Conservation (phyloP, 2,329 filamentous ascomycete genomes). For the Penicillium sp. region DNA sequence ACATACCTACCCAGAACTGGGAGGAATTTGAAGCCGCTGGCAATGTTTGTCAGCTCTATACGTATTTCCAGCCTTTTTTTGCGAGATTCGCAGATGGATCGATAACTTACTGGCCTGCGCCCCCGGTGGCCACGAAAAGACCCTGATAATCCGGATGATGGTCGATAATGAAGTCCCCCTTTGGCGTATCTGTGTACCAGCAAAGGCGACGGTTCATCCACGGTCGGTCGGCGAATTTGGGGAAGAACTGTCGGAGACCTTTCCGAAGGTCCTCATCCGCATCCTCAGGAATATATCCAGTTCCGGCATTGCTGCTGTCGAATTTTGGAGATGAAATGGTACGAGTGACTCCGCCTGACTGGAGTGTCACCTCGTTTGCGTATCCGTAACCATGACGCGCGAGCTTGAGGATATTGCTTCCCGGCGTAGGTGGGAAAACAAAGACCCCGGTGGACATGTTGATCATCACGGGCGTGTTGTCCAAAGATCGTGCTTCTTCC, state of each 20-base stretch:
- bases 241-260: slow-evolving; percentile 55
- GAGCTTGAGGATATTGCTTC: slow-evolving; percentile 53
- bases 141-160: slow-evolving; percentile 56
- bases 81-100: no score
- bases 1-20: slow-evolving; percentile 60
- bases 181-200: slow-evolving; percentile 67
- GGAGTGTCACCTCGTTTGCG: slow-evolving; percentile 27
- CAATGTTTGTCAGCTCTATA: neutral
- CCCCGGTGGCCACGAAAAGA: slow-evolving; percentile 33
- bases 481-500: slow-evolving; percentile 59
- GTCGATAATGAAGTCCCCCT: slow-evolving; percentile 62
- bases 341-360: slow-evolving; percentile 14
- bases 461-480: slow-evolving; percentile 55
- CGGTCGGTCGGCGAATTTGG: slow-evolving; percentile 51
- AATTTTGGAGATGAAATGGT: slow-evolving; percentile 34
- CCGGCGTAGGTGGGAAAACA: slow-evolving; percentile 44
- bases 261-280: slow-evolving; percentile 54
- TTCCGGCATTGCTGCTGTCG: slow-evolving; percentile 35
- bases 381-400: slow-evolving; percentile 63
- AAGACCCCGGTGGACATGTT: slow-evolving; percentile 43
- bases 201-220: slow-evolving; percentile 59
- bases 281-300: slow-evolving; percentile 40
- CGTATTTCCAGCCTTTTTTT: no score
- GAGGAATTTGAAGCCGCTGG: slow-evolving; percentile 54
- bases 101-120: slow-evolving; percentile 20